Conservation (phyloP, 495 filamentous ascomycete genomes). For the Daldinia grandis region DNA sequence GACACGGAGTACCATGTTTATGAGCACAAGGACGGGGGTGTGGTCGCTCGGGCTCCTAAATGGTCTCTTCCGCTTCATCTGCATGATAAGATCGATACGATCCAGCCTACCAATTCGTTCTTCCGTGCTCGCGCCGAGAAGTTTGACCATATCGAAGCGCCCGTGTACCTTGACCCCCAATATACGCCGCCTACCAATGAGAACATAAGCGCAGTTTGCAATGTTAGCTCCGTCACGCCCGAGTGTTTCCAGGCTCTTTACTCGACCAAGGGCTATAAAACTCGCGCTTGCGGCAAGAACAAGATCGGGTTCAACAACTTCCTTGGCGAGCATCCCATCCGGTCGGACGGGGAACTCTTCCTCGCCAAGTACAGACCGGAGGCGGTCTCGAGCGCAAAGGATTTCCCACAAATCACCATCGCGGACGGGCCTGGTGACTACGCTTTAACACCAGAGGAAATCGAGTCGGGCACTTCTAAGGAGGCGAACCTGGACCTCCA, state of each 20-base stretch:
- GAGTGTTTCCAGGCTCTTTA: constrained; percentile 65
- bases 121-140: constrained; percentile 41
- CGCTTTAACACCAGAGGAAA: constrained; percentile 37
- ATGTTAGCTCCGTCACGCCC: constrained; percentile 60
- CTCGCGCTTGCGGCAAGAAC: constrained; percentile 53
- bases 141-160: constrained; percentile 37
- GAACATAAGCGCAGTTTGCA: constrained; percentile 55
- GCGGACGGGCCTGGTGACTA: constrained; percentile 48
- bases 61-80: constrained; percentile 71
- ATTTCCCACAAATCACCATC: constrained; percentile 55
- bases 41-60: constrained; percentile 62
- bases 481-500: constrained; percentile 82
- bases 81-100: constrained; percentile 66
- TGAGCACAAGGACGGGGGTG: constrained; percentile 55
- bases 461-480: constrained; percentile 50
- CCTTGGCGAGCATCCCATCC: constrained; percentile 58
- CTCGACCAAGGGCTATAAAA: constrained; percentile 60
- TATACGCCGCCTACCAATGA: constrained; percentile 40
- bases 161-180: constrained; percentile 30
- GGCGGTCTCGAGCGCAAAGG: constrained; percentile 51
- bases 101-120: constrained; percentile 76
- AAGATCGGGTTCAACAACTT: constrained; percentile 60
- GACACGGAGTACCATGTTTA: constrained; percentile 68
- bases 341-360: constrained; percentile 59
- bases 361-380: constrained; percentile 60